phyloP scores from a whole-genome alignment of 345 rosid species.

The Brassica cretica region DNA sequence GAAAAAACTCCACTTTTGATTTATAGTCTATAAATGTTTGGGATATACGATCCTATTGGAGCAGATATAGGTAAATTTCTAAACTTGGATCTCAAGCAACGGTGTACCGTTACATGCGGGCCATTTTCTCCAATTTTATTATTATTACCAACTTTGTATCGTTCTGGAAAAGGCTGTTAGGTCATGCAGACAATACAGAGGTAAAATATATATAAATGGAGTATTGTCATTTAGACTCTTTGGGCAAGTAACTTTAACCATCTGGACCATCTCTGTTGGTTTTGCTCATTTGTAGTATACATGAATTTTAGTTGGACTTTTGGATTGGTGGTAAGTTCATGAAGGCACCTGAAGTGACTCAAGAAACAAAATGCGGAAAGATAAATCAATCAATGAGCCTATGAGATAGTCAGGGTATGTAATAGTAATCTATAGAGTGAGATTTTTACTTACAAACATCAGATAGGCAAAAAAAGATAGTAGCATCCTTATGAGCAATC shows the following conservation, averaged over 20 bases:
- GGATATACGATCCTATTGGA: not conserved
- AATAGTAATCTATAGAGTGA: not conserved
- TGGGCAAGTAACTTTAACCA: not conserved
- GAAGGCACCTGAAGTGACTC: not conserved
- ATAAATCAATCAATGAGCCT: not conserved
- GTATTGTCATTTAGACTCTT: not conserved
- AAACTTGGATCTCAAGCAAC: conserved; percentile 29
- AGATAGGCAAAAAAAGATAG: not conserved
- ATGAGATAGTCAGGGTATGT: not conserved
- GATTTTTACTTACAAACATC: not conserved
- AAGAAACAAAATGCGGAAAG: not conserved
- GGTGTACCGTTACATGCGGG: conserved; percentile 19
- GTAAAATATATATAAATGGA: not conserved
- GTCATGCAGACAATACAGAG: conserved; percentile 1
- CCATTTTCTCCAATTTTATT: not conserved
- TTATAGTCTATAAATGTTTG: conserved; percentile 20
- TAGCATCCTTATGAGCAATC: conserved; percentile 50
- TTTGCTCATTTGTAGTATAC: not conserved
- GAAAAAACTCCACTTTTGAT: conserved; percentile 8
- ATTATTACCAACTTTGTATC: not conserved
- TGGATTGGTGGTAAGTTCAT: no score
- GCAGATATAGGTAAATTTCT: conserved; percentile 28
- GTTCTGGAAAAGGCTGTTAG: conserved; percentile 13
- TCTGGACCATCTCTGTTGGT: conserved; percentile 1
- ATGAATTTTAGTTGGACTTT: no score